These are phyloP conservation scores for Gonapodya sp. DNA, from an alignment of 192 early-diverging fungal genomes.

Conservation along the genomic window DNA sequence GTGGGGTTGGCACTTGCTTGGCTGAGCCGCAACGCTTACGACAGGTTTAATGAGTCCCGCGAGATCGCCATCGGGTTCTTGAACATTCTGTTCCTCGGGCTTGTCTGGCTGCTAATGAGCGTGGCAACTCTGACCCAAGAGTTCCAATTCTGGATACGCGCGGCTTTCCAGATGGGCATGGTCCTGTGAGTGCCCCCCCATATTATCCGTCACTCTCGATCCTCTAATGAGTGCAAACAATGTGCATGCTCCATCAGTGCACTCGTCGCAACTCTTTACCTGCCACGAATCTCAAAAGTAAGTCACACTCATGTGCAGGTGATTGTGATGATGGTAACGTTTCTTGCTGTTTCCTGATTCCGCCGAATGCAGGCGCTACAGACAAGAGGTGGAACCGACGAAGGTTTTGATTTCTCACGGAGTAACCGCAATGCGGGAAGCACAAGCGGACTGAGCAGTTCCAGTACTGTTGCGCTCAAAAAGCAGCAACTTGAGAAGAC, in stretches of 20 bases:
- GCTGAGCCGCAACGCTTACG: background rate
- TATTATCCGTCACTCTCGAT: background rate
- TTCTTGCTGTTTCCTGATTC: too few species aligned
- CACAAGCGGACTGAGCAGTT: too few species aligned
- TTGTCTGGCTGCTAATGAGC: constrained; percentile 1
- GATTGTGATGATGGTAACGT: too few species aligned
- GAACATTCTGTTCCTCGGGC: background rate
- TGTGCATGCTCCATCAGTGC: background rate
- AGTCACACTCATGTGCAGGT: too few species aligned
- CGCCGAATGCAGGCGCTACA: too few species aligned
- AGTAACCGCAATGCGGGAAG: too few species aligned
- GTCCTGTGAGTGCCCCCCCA: background rate
- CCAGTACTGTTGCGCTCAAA: background rate
- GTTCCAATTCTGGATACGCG: background rate
- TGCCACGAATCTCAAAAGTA: background rate
- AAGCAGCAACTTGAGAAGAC: background rate
- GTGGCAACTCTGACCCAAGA: background rate
- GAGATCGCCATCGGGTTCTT: background rate
- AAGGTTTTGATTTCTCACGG: too few species aligned
- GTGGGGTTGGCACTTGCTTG: background rate
- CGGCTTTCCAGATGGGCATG: background rate
- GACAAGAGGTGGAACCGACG: too few species aligned
- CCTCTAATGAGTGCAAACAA: background rate
- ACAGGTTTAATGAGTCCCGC: background rate
- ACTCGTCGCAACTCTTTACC: background rate